phyloP scores from a whole-genome alignment of 768 basidiomycete species.

The Kwoniella sp. region DNA sequence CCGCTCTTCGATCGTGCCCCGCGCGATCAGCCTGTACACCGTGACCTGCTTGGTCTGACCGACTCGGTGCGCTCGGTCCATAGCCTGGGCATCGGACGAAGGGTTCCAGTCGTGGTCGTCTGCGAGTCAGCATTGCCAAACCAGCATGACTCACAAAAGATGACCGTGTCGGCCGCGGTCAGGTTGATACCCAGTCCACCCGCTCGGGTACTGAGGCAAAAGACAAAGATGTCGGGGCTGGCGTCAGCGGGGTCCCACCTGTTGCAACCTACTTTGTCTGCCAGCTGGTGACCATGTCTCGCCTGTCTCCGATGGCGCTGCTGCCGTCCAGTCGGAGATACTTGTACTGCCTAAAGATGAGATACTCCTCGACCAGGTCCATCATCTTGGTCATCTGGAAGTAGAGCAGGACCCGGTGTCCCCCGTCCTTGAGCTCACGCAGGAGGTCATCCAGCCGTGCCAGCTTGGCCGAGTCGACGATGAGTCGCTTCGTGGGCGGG shows the following conservation, averaged over 20 bases:
- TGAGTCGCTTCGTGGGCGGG: conserved; percentile 87
- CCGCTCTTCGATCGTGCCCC: conserved; percentile 65
- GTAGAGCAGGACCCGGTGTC: conserved; percentile 90
- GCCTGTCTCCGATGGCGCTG: conserved; percentile 87
- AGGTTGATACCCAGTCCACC: conserved; percentile 66
- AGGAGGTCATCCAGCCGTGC: conserved; percentile 83
- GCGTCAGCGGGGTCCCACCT: background rate
- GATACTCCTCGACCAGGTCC: conserved; percentile 97
- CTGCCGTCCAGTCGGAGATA: conserved; percentile 89
- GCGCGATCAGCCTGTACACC: conserved; percentile 86
- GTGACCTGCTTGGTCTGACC: conserved; percentile 97
- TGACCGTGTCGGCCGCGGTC: conserved; percentile 74
- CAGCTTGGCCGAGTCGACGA: conserved; percentile 94
- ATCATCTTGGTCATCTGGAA: conserved; percentile 99
- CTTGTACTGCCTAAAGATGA: conserved; percentile 93
- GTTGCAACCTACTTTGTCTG: conserved; percentile 71
- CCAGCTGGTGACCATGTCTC: conserved; percentile 99
- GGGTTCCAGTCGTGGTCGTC: conserved; percentile 95
- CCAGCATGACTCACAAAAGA: conserved; percentile 60
- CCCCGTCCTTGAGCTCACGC: conserved; percentile 83
- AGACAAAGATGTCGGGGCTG: conserved; percentile 83
- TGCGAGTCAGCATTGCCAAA: background rate
- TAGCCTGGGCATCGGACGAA: conserved; percentile 94
- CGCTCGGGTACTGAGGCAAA: conserved; percentile 85
- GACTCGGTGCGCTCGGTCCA: conserved; percentile 95